Conservation (phyloP, 306 rosid species). For the Inga oerstediana region DNA sequence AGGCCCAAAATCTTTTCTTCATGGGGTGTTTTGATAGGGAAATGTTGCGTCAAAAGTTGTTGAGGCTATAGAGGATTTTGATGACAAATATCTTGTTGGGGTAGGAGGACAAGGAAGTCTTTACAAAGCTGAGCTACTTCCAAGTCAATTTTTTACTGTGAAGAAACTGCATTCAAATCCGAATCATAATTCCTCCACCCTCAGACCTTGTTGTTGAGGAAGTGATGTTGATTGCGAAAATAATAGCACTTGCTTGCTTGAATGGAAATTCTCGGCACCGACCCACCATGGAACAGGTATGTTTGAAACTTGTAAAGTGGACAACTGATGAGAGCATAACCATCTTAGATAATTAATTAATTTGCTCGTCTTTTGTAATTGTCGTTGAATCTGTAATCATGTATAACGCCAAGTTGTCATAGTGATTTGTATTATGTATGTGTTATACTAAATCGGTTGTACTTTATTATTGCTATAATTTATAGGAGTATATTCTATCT, state of each 20-base stretch:
- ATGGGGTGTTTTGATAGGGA: neutral
- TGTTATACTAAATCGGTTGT: too few species aligned
- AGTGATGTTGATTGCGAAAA: neutral
- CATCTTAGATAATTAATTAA: neutral
- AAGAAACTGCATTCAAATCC: slow-evolving; percentile 13
- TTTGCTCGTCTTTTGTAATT: neutral
- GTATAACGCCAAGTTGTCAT: too few species aligned
- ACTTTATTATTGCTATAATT: too few species aligned
- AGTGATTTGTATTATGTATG: too few species aligned
- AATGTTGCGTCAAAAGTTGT: slow-evolving; percentile 2
- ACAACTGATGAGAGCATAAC: neutral
- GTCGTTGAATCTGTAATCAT: neutral
- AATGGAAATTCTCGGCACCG: neutral
- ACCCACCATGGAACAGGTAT: neutral
- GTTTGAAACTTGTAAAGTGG: neutral
- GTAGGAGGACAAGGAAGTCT: slow-evolving; percentile 8
- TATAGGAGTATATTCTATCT: too few species aligned
- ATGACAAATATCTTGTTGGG: slow-evolving; percentile 2
- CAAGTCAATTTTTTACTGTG: slow-evolving; percentile 14
- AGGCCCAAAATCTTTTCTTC: neutral
- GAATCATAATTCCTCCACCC: neutral
- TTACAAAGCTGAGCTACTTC: neutral
- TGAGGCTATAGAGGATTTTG: neutral
- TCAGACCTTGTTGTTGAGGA: neutral
- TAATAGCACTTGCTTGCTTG: neutral